Evolutionary conservation across 2,329 filamentous ascomycete genomes (phyloP), one percentile per base, ranked within the genome.

Genomic region (Lasiodiplodia citricola): DNA sequence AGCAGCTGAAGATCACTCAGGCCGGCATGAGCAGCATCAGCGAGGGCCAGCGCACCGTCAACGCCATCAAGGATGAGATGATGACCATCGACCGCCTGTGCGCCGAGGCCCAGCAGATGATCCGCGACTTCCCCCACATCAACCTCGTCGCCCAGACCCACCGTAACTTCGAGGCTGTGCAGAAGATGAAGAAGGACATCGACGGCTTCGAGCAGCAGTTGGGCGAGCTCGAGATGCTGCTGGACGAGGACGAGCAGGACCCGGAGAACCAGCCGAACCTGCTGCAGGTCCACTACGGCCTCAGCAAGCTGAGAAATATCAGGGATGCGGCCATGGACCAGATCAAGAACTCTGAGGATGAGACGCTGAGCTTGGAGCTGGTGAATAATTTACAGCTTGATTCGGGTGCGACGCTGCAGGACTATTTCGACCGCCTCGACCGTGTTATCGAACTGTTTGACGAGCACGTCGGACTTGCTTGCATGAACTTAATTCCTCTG

Each of bases 61-160:
- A 93, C 77, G 88, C 92, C 75, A 97, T 97, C 82, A 97, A 97
- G 81, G 95, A 98, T 73, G 96, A 99, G 83, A 96, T 99, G 89
- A 94, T 96, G 86, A 96, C 95, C 82, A 98, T 99, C 76, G 96
- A 99, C 84, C 94, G 93, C 82, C 88, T 99, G 72, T 99, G 96
- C 83, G 94, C 94, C 71, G 96, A 99, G 82, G 94, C 94, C 67
- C 95, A 98, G 84, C 93, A 93, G 78, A 97, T 97, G 89, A 97
- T 99, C 76, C 90, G 92, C 76, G 96, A 99, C 84, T 98, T 99
- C 81, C 91, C 92, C 44, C 93, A 93, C 77, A 96, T 97, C 85
- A 96, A 96, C 79, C 84, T 93, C 70, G 92, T 96, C 67, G 95
- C 95, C 67, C 93, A 97, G 81, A 96, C 96, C 73, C 96, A 99